Percentiles rank a stretch among this genome's conserved stretches.
Evolutionary conservation across 257 asterid genomes (phyloP).

Genomic region (Solanum phureja): DNA sequence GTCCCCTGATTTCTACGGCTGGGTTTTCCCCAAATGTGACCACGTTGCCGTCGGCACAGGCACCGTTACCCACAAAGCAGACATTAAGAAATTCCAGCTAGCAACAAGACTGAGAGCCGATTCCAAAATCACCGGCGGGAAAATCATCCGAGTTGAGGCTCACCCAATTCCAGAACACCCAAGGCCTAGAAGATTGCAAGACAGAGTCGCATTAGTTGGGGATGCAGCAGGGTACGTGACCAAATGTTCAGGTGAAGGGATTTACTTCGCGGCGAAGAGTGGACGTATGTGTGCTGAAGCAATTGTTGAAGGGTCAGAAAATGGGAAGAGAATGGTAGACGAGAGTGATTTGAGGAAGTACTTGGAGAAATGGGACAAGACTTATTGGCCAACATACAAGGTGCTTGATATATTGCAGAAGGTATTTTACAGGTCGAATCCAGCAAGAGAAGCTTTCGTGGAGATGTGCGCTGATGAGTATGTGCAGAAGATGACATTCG

Average conservation of each 20-base stretch:
- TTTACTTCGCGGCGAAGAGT: constrained; percentile 83
- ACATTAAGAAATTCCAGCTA: constrained; percentile 67
- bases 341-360: constrained; percentile 76
- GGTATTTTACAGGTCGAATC: constrained; percentile 79
- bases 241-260: constrained; percentile 88
- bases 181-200: constrained; percentile 54
- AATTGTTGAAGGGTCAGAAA: constrained; percentile 73
- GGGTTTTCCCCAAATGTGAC: constrained; percentile 95
- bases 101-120: constrained; percentile 76
- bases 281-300: constrained; percentile 97
- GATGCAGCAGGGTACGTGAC: constrained; percentile 95
- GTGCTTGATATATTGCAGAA: constrained; percentile 79
- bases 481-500: constrained; percentile 93
- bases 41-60: constrained; percentile 98
- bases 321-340: constrained; percentile 70
- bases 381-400: constrained; percentile 88
- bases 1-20: constrained; percentile 87
- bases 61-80: constrained; percentile 81
- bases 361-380: constrained; percentile 81
- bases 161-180: constrained; percentile 95
- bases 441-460: constrained; percentile 85
- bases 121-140: constrained; percentile 65
- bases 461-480: constrained; percentile 91
- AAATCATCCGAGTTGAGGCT: constrained; percentile 83
- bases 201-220: constrained; percentile 69